Base-by-base conservation (phyloP, 2,329 filamentous ascomycete genomes). In the Trichophyton verrucosum region DNA sequence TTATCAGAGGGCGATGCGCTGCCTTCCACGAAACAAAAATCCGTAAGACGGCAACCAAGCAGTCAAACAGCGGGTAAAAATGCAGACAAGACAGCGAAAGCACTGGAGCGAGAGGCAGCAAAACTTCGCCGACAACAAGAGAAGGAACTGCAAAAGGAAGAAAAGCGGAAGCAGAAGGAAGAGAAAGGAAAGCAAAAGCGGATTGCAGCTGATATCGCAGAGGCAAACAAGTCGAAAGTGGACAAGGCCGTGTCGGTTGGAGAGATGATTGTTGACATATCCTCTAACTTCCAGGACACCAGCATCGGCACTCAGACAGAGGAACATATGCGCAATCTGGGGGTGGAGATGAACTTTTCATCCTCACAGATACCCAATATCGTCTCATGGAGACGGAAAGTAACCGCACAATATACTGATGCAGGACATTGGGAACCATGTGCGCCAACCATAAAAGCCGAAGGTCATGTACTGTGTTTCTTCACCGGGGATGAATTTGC, bases 241-340 rank as follows among this genome's bases (percentile, higher is more conserved):
- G 85, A 90, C 73, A 90, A 89, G 74, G 89, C 88, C 66, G 75
- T 85, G 0, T 87, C 87, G 0, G 82, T 84, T 0, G 81, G 81
- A 0, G 88, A 94, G 71, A 92, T 94, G 88, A 85, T 92, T 58
- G 79, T 90, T 1, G 82, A 89, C 66, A 75, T 92, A 24, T 81
- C 88, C 0, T 72, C 74, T 0, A 80, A 78, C 1, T 73, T 92
- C 1, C 73, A 80, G 22, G 72, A 70, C 8, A 71, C 77, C 0
- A 74, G 70, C 40, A 67, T 79, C 7, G 76, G 75, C 1, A 76
- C 73, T 38, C 76, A 78, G 61, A 69, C 75, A 11, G 63, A 72
- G 15, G 74, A 77, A 64, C 74, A 72, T 59, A 74, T 79, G 72
- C 71, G 71, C 51, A 71, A 71, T 2, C 64, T 77, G 8, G 71